Percentiles rank a stretch among this genome's conserved stretches.
phyloP scores from a whole-genome alignment of 768 basidiomycete species.

The Fomitopsis serialis region DNA sequence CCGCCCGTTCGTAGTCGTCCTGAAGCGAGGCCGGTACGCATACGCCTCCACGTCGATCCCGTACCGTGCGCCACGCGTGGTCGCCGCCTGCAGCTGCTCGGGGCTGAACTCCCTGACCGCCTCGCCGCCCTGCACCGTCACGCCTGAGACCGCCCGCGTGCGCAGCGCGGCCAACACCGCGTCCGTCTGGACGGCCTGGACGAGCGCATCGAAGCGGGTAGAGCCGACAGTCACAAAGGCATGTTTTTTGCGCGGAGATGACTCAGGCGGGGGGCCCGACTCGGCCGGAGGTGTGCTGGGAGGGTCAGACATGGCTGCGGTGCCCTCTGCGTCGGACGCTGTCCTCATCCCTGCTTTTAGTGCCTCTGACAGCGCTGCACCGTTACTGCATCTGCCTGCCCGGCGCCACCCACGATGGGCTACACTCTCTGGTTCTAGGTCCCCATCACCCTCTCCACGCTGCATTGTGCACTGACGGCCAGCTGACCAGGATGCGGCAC shows the following conservation, averaged over 20 bases:
- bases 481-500: conserved; percentile 81
- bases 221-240: conserved; percentile 88
- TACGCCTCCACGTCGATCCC: conserved; percentile 49
- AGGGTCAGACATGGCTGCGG: conserved; percentile 7
- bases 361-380: background rate
- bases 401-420: conserved; percentile 53
- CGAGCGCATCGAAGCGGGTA: conserved; percentile 76
- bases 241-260: conserved; percentile 18
- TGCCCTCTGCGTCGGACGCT: background rate
- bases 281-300: background rate
- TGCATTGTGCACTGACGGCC: conserved; percentile 7
- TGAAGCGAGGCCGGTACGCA: conserved; percentile 70
- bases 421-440: conserved; percentile 92
- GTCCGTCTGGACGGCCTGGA: conserved; percentile 51
- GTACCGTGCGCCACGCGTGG: conserved; percentile 20
- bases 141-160: conserved; percentile 46
- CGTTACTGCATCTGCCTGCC: background rate
- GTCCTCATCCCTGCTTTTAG: background rate
- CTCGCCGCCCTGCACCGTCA: conserved; percentile 79
- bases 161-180: conserved; percentile 52
- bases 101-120: conserved; percentile 28
- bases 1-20: conserved; percentile 56
- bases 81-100: conserved; percentile 20
- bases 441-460: conserved; percentile 3
- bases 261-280: conserved; percentile 1